These are phyloP conservation scores for Hortiboletus flavorubellus DNA, from an alignment of 768 basidiomycete genomes.

Conservation along the genomic window DNA sequence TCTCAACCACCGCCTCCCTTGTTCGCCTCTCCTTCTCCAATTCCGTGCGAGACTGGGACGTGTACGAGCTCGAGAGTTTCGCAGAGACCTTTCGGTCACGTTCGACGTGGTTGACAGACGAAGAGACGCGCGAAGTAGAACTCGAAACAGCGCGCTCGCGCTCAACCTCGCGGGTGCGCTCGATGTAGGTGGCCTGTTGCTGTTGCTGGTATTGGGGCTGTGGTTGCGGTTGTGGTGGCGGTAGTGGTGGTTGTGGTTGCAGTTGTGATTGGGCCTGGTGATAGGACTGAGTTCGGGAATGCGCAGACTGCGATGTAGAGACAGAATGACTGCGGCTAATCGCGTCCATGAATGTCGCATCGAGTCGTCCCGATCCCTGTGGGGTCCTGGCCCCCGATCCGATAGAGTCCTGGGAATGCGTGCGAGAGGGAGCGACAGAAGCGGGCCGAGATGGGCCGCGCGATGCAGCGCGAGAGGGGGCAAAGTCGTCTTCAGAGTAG, in stretches of 20 bases:
- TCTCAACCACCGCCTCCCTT: conserved; percentile 17
- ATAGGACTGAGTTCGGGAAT: conserved; percentile 14
- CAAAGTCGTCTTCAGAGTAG: conserved; percentile 62
- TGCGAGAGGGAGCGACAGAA: conserved; percentile 50
- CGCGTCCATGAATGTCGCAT: conserved; percentile 28
- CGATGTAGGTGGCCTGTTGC: conserved; percentile 20
- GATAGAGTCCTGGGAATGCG: conserved; percentile 48
- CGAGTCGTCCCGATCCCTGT: conserved; percentile 27
- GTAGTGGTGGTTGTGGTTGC: neutral
- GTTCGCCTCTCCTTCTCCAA: conserved; percentile 26
- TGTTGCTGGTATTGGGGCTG: neutral
- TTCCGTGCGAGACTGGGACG: conserved; percentile 17
- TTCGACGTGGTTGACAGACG: conserved; percentile 20
- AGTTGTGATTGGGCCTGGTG: conserved; percentile 14
- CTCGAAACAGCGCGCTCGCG: conserved; percentile 24
- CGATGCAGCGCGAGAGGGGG: conserved; percentile 30
- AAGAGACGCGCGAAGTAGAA: conserved; percentile 24
- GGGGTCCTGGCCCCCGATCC: conserved; percentile 32
- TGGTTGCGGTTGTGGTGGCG: neutral
- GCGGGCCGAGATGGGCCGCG: conserved; percentile 40
- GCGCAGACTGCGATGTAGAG: conserved; percentile 18
- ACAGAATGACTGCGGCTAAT: conserved; percentile 26
- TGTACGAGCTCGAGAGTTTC: conserved; percentile 34
- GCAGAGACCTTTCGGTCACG: conserved; percentile 25
- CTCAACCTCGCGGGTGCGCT: conserved; percentile 25